phyloP scores from a whole-genome alignment of 768 basidiomycete species.

The Boletus rufocinnamomeus region DNA sequence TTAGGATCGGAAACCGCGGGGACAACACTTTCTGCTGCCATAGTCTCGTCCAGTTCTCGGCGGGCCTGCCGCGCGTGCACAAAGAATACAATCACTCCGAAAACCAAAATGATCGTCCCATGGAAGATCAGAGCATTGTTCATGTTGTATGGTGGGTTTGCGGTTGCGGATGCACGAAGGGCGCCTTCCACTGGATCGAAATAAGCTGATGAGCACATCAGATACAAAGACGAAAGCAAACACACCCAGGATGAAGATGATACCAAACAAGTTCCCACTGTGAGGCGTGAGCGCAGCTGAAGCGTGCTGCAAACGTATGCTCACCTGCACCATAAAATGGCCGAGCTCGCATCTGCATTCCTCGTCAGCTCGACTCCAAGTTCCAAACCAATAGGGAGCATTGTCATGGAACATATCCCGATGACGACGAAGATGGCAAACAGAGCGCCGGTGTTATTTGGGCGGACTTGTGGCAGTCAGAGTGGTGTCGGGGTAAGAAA shows the following conservation, averaged over 20 bases:
- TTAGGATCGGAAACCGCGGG: not conserved
- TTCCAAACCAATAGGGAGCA: conserved; percentile 78
- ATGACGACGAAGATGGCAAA: conserved; percentile 70
- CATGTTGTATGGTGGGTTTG: conserved; percentile 76
- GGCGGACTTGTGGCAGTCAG: conserved; percentile 49
- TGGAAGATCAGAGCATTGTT: conserved; percentile 65
- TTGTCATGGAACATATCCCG: conserved; percentile 62
- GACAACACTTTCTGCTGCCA: conserved; percentile 20
- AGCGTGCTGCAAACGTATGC: conserved; percentile 26
- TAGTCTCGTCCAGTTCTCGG: conserved; percentile 62
- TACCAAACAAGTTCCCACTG: conserved; percentile 67
- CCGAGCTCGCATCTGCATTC: conserved; percentile 76
- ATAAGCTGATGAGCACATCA: not conserved
- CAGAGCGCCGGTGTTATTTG: conserved; percentile 57
- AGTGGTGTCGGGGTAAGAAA: not conserved
- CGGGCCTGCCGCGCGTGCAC: conserved; percentile 63
- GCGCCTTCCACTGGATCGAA: conserved; percentile 57
- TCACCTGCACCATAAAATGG: conserved; percentile 74
- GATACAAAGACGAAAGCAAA: conserved; percentile 6
- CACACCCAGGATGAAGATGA: conserved; percentile 65
- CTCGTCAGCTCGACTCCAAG: conserved; percentile 78
- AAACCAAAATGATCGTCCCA: conserved; percentile 47
- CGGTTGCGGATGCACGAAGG: conserved; percentile 60
- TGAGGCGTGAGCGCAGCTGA: not conserved
- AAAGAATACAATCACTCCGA: conserved; percentile 47